Evolutionary conservation across 768 basidiomycete genomes (phyloP).

Genomic region (Stropharia rugosoannulata): DNA sequence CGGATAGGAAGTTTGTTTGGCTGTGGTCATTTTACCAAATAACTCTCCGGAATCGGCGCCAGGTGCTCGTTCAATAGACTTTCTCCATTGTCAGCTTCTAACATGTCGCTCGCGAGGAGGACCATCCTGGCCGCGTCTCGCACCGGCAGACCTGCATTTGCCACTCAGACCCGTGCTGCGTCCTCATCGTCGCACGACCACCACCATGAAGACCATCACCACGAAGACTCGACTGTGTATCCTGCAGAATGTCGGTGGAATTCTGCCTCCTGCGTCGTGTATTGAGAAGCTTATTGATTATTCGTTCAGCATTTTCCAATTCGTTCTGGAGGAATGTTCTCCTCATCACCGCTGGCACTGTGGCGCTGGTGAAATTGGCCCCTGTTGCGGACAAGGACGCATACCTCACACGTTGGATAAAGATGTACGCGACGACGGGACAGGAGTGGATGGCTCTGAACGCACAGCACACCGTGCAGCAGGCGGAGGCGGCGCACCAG

Average conservation of each 20-base stretch:
- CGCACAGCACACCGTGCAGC: constrained; percentile 52
- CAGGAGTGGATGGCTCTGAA: constrained; percentile 57
- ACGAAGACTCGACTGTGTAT: constrained; percentile 39
- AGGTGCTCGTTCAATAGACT: background rate
- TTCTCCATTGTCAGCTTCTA: background rate
- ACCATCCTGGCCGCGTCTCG: constrained; percentile 36
- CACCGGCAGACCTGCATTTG: constrained; percentile 21
- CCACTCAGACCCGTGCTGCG: constrained; percentile 39
- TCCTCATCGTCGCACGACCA: constrained; percentile 44
- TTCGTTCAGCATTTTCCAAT: constrained; percentile 53
- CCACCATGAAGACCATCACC: constrained; percentile 38
- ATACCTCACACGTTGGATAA: constrained; percentile 67
- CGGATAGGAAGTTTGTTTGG: background rate
- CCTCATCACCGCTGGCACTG: constrained; percentile 46
- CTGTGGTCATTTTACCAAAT: background rate
- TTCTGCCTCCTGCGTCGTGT: background rate
- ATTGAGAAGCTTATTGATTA: background rate
- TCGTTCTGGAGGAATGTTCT: constrained; percentile 69
- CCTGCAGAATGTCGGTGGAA: constrained; percentile 55
- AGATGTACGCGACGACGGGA: constrained; percentile 50
- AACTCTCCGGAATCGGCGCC: background rate
- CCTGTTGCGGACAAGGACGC: constrained; percentile 60
- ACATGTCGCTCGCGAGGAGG: constrained; percentile 45
- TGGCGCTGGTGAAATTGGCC: constrained; percentile 66
- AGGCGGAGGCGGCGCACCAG: constrained; percentile 41